phyloP scores from a whole-genome alignment of 768 basidiomycete genomes.

The Amanita brunnescens region DNA sequence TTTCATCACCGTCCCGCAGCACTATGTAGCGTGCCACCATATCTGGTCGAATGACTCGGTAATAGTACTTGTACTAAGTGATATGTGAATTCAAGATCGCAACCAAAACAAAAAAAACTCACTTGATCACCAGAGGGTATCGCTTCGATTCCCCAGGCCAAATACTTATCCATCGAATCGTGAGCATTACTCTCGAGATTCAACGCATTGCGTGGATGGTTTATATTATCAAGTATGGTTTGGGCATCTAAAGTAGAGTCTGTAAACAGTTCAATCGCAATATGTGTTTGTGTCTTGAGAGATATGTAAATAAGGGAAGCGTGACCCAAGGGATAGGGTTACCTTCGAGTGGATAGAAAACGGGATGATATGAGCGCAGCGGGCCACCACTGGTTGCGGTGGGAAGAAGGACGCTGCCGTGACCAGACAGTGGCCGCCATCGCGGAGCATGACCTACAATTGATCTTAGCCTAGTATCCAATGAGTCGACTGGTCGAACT shows the following conservation, averaged over 20 bases:
- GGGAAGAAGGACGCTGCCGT: slow-evolving; percentile 3
- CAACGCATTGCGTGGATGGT: slow-evolving; percentile 8
- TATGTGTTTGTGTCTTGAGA: slow-evolving; percentile 3
- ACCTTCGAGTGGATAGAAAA: slow-evolving; percentile 3
- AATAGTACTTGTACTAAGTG: slow-evolving; percentile 9
- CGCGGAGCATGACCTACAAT: slow-evolving; percentile 1
- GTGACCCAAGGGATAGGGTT: background rate
- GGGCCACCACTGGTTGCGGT: slow-evolving; percentile 1
- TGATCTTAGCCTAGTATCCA: background rate
- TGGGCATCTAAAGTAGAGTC: background rate
- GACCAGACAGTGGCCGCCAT: slow-evolving; percentile 1
- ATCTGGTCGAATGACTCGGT: slow-evolving; percentile 5
- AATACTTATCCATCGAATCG: slow-evolving; percentile 9
- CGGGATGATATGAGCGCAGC: slow-evolving; percentile 7
- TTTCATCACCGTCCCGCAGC: slow-evolving; percentile 6
- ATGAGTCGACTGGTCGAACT: background rate
- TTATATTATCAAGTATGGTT: background rate
- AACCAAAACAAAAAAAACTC: slow-evolving; percentile 1
- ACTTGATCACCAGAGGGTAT: slow-evolving; percentile 1
- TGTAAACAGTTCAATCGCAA: slow-evolving; percentile 2
- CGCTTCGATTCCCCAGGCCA: slow-evolving; percentile 10
- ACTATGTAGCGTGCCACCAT: background rate
- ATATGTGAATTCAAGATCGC: slow-evolving; percentile 3
- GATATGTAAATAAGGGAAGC: background rate
- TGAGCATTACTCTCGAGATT: slow-evolving; percentile 17